Percentiles rank a stretch among this genome's conserved stretches.
phyloP scores from a whole-genome alignment of 257 asterid species.

The Scutellaria galericulata region DNA sequence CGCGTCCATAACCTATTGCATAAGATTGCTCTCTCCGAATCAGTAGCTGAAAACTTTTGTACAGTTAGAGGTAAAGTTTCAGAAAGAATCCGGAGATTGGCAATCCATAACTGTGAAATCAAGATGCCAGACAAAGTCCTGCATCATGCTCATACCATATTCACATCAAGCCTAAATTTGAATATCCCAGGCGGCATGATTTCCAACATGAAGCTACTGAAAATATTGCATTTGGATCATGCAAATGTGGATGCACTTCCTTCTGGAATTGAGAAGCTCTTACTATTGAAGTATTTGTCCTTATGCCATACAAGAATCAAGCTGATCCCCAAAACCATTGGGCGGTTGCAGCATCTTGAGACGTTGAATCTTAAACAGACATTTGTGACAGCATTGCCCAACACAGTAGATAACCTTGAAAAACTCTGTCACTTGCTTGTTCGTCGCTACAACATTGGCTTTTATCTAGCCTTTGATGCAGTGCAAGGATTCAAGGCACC shows the following conservation, averaged over 20 bases:
- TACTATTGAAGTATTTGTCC: slow-evolving; percentile 35
- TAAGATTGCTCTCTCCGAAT: slow-evolving; percentile 16
- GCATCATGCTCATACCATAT: background rate
- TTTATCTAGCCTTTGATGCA: background rate
- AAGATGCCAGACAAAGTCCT: background rate
- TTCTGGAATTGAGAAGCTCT: slow-evolving; percentile 18
- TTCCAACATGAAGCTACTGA: slow-evolving; percentile 23
- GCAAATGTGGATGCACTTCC: slow-evolving; percentile 25
- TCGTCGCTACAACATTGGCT: background rate
- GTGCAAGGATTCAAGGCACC: slow-evolving; percentile 28
- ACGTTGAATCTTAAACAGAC: slow-evolving; percentile 38
- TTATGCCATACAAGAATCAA: slow-evolving; percentile 29
- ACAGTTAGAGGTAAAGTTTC: background rate
- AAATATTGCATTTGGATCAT: slow-evolving; percentile 28
- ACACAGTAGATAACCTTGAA: background rate
- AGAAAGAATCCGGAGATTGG: slow-evolving; percentile 3
- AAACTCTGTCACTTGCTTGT: slow-evolving; percentile 26
- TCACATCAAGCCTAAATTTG: background rate
- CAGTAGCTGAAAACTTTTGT: slow-evolving; percentile 21
- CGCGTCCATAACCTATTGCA: slow-evolving; percentile 23
- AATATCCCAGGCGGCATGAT: background rate
- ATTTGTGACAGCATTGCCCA: slow-evolving; percentile 24
- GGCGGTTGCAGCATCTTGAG: slow-evolving; percentile 27
- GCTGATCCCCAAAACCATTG: slow-evolving; percentile 7
- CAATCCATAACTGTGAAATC: slow-evolving; percentile 2